Percentiles rank a stretch among this genome's conserved stretches.
Evolutionary conservation across 108 stramenopile genomes (phyloP).

Genomic region (Nitzschia inconspicua): DNA sequence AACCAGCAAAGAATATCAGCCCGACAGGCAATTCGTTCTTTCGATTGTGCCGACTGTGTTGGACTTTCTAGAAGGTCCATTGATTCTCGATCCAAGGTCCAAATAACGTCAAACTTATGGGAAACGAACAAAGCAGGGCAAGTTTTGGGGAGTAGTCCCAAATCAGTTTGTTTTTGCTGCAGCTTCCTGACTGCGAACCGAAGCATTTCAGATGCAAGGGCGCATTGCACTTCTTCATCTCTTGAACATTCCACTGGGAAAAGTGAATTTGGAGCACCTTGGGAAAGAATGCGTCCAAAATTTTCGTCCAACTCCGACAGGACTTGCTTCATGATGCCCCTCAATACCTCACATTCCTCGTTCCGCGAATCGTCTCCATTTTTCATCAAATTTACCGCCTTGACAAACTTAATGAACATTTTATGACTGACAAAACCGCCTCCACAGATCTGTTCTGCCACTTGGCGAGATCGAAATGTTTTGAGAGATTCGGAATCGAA

Average conservation of each 20-base stretch:
- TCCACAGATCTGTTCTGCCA: neutral
- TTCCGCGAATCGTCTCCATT: neutral
- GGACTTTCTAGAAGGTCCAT: no score
- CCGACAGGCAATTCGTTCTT: no score
- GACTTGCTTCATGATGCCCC: neutral
- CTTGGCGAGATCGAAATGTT: neutral
- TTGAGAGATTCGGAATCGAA: neutral
- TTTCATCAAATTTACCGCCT: neutral
- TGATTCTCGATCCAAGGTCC: no score
- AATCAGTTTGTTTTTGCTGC: no score
- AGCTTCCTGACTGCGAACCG: neutral
- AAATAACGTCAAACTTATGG: no score
- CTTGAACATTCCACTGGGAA: neutral
- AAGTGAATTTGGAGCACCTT: neutral
- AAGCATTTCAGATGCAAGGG: neutral
- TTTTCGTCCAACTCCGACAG: neutral
- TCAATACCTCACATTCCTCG: neutral
- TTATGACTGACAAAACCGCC: neutral
- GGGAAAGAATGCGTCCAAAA: neutral
- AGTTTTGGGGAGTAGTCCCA: no score
- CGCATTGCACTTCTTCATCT: neutral
- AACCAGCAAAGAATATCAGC: neutral
- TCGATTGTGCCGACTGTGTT: no score
- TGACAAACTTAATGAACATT: neutral
- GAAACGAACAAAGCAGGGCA: no score